These are phyloP conservation scores for Paraphaeosphaeria sporulosa DNA, from an alignment of 2,329 filamentous ascomycete genomes.

Conservation along the genomic window DNA sequence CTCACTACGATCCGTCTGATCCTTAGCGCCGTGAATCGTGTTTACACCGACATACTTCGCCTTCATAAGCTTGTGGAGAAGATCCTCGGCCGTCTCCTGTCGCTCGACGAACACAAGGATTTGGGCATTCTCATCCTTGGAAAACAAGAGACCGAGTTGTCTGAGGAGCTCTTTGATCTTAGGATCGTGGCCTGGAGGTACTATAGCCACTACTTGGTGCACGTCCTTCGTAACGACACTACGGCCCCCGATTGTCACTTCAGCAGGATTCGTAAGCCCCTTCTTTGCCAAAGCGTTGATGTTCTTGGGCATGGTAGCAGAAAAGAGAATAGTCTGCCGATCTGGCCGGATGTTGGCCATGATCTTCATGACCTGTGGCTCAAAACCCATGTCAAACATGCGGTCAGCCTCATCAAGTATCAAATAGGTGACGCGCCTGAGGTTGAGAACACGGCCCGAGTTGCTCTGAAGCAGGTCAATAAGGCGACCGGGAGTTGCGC, in stretches of 20 bases:
- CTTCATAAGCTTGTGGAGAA: conserved; percentile 41
- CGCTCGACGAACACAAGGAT: conserved; percentile 91
- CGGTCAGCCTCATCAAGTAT: conserved; percentile 97
- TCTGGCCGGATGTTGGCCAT: conserved; percentile 90
- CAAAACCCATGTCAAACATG: conserved; percentile 99
- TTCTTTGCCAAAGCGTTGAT: conserved; percentile 93
- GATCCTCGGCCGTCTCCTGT: conserved; percentile 72
- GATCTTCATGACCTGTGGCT: conserved; percentile 97
- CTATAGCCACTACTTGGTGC: conserved; percentile 87
- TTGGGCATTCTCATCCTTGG: conserved; percentile 86
- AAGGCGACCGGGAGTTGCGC: conserved; percentile 85
- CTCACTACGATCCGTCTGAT: conserved; percentile 45
- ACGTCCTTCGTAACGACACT: conserved; percentile 76
- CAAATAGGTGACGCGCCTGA: conserved; percentile 88
- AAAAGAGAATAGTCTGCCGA: conserved; percentile 93
- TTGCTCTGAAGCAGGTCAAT: conserved; percentile 96
- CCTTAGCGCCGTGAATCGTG: conserved; percentile 82
- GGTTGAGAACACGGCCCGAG: conserved; percentile 89
- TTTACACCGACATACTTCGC: conserved; percentile 59
- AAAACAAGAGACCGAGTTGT: conserved; percentile 85
- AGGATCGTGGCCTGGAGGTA: conserved; percentile 62
- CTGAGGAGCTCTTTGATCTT: conserved; percentile 88
- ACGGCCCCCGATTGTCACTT: conserved; percentile 90
- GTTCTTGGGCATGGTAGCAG: conserved; percentile 92
- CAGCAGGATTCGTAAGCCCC: conserved; percentile 81